Base-by-base conservation (phyloP, 177 flowering plant species). In the Vitis hybrid region DNA sequence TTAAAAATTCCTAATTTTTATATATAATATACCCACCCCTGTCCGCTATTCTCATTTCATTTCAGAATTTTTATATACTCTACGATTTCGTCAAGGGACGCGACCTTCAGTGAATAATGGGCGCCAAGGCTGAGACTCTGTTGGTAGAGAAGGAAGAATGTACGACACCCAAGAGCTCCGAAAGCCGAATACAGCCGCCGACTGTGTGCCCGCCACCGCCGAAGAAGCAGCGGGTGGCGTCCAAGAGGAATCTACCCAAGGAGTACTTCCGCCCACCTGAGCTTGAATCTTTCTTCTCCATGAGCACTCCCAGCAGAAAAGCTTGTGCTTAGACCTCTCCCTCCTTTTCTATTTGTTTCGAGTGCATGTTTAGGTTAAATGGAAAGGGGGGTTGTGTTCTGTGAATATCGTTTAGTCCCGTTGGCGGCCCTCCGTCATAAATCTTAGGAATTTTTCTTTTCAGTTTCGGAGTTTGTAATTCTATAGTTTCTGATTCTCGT, bases 221-320 rank as follows among this genome's bases (percentile, higher is more conserved):
- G 39, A 79, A 68, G 83, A 84, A 84, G 77, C 82, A 74, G 26
- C 20, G 62, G 20, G 18, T 2, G 31, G n/a, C 29, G 13, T 59
- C 53, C 39, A 73, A 63, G 69, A n/a, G 61, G 31, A 75, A 78
- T 10, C 80, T 78, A 19, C 82, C 87, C 31, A 78, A 74, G 63
- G 86, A 81, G 1, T 83, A 73, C 49, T 83, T 83, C 18, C 75
- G 74, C 50, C 77, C 86, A 6, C 81, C 82, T 16, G 84, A 81
- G 70, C 81, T 83, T 2, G 83, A 83, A 2, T 59, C 75, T 58
- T 65, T 83, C 15, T 81, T 83, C 31, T 53, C 72, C 15, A 10
- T 71, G 51, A 39, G 45, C 45, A 56, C 31, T 15, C 56, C 69
- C 2, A 61, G 73, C 39, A 12, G 71, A 22, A 64, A 76, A 78